Conservation (phyloP, 2,329 filamentous ascomycete species). For the Alternaria metachromatica region DNA sequence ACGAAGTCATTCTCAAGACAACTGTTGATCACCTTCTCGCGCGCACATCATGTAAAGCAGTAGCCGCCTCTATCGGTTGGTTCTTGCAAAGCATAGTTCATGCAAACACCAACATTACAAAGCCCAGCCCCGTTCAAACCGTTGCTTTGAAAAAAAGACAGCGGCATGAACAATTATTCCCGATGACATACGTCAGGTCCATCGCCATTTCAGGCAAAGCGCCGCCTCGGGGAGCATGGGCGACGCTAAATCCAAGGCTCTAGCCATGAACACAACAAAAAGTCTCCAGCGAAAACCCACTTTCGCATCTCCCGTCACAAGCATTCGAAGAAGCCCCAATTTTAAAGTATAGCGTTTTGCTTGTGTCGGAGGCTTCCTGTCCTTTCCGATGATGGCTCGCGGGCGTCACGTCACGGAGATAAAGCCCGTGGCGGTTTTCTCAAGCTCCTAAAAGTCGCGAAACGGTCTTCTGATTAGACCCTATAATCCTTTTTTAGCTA, state of each 20-base stretch:
- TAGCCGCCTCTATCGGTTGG: not conserved
- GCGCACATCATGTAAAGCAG: not conserved
- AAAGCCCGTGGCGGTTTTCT: not conserved
- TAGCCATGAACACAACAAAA: not conserved
- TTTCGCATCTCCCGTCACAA: not conserved
- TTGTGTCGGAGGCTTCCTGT: not conserved
- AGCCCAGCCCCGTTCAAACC: not conserved
- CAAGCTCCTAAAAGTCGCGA: not conserved
- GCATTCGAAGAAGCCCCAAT: slow-evolving; percentile 1
- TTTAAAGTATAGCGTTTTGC: not conserved
- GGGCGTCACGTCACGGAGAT: slow-evolving; percentile 7
- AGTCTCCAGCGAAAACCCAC: slow-evolving; percentile 4
- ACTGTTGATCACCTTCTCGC: not conserved
- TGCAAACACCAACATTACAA: not conserved
- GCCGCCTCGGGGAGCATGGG: not conserved
- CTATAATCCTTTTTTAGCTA: not conserved
- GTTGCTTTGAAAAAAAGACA: not conserved
- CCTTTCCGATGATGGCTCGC: not conserved
- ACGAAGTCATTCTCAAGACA: not conserved
- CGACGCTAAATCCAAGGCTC: not conserved
- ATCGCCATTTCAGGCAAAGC: not conserved
- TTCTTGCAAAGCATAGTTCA: not conserved
- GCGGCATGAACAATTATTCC: not conserved
- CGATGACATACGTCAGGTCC: not conserved
- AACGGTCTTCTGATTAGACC: not conserved